Conservation (phyloP, 2,329 filamentous ascomycete genomes). For the Coniochaeta pulveracea region DNA sequence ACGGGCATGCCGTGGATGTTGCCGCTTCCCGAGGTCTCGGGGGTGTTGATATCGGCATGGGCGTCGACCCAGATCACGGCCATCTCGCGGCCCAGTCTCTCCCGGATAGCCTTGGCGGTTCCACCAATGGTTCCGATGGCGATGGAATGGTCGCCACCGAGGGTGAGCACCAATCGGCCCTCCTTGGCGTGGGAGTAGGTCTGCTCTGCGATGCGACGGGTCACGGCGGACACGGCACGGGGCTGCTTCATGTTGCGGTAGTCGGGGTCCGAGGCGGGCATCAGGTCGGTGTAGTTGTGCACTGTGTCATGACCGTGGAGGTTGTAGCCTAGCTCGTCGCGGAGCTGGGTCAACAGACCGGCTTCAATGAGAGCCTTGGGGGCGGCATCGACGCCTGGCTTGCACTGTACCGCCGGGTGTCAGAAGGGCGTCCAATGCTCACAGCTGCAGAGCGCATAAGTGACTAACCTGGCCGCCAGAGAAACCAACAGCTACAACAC, state of each 20-base stretch:
- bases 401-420: constrained; percentile 48
- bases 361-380: constrained; percentile 81
- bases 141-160: constrained; percentile 93
- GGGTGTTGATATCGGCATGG: constrained; percentile 95
- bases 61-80: constrained; percentile 98
- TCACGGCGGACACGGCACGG: constrained; percentile 74
- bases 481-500: constrained; percentile 90
- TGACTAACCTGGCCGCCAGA: constrained; percentile 79
- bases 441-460: neutral
- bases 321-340: constrained; percentile 77
- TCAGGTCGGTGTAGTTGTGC: constrained; percentile 68
- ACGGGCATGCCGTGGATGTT: constrained; percentile 99
- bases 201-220: constrained; percentile 65
- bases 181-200: constrained; percentile 77
- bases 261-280: constrained; percentile 62
- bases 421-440: no score
- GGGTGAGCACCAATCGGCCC: constrained; percentile 80
- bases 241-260: constrained; percentile 94
- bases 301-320: constrained; percentile 75
- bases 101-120: constrained; percentile 73
- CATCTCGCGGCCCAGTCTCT: constrained; percentile 71
- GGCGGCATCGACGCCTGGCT: constrained; percentile 82
- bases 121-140: constrained; percentile 90
- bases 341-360: constrained; percentile 74
- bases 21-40: constrained; percentile 77